Conservation (phyloP, 345 rosid genomes). For the Camelina neglecta region DNA sequence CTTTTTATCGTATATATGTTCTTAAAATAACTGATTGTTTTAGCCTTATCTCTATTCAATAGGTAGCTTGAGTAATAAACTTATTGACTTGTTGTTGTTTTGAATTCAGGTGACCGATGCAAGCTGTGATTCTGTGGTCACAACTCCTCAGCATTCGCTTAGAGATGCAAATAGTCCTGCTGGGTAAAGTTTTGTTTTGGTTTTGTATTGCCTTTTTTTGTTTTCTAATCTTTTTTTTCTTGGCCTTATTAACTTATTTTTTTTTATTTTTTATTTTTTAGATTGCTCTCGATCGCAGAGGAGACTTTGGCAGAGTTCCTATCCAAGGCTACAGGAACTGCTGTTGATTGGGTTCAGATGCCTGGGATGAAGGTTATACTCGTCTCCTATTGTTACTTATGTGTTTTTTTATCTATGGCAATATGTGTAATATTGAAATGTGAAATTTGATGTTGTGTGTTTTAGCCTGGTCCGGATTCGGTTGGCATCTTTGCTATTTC, state of each 20-base stretch:
- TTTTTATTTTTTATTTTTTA: conserved; percentile 40
- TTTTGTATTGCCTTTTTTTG: neutral
- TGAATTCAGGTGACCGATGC: conserved; percentile 66
- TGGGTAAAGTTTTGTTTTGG: conserved; percentile 58
- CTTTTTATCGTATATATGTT: neutral
- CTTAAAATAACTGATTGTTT: neutral
- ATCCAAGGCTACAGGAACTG: conserved; percentile 99
- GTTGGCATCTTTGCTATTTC: conserved; percentile 99
- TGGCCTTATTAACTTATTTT: conserved; percentile 1
- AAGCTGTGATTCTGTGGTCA: conserved; percentile 90
- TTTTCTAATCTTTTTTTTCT: neutral
- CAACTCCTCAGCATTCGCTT: conserved; percentile 91
- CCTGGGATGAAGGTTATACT: conserved; percentile 98
- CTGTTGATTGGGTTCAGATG: conserved; percentile 99
- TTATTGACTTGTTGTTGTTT: neutral
- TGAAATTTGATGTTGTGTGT: conserved; percentile 20
- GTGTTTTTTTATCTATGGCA: neutral
- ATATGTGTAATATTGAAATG: neutral
- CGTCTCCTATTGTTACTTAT: neutral
- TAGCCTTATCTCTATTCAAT: neutral
- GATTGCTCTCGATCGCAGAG: conserved; percentile 99
- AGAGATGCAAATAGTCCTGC: conserved; percentile 98
- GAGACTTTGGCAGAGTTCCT: conserved; percentile 99
- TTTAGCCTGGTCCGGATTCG: conserved; percentile 99
- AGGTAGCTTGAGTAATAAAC: neutral